Percentiles rank a stretch among this genome's conserved stretches.
Conservation (phyloP, 1,139 yeast genomes). For the Hemisphaericaspora lyxosophila region DNA sequence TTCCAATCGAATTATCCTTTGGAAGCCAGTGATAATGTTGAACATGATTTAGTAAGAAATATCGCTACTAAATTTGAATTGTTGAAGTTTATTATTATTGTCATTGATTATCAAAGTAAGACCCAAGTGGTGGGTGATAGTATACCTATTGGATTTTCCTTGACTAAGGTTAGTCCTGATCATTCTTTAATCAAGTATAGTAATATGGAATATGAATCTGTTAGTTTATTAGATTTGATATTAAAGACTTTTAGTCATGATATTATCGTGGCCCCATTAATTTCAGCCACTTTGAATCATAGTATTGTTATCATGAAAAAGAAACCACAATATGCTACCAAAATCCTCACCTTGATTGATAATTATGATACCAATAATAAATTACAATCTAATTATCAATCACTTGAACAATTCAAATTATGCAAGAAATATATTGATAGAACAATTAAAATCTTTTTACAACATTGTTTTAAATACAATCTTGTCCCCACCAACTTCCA, state of each 20-base stretch:
- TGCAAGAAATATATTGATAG: slow-evolving; percentile 45
- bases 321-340: slow-evolving; percentile 54
- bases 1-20: slow-evolving; percentile 45
- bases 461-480: slow-evolving; percentile 35
- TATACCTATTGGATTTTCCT: slow-evolving; percentile 45
- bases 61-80: slow-evolving; percentile 63
- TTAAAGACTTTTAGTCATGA: slow-evolving; percentile 57
- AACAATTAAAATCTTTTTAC: slow-evolving; percentile 35
- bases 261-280: slow-evolving; percentile 53
- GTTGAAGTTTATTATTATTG: slow-evolving; percentile 68
- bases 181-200: slow-evolving; percentile 67
- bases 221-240: slow-evolving; percentile 64
- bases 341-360: slow-evolving; percentile 42
- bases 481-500: slow-evolving; percentile 39
- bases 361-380: slow-evolving; percentile 38
- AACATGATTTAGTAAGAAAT: slow-evolving; percentile 50
- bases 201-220: slow-evolving; percentile 69
- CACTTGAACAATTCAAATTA: slow-evolving; percentile 43
- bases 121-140: slow-evolving; percentile 28
- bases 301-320: slow-evolving; percentile 53
- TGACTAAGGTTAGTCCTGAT: slow-evolving; percentile 56
- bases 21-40: slow-evolving; percentile 44
- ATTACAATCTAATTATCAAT: slow-evolving; percentile 45
- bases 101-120: slow-evolving; percentile 69
- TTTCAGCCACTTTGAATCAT: slow-evolving; percentile 56